phyloP scores from a whole-genome alignment of 352 stramenopile species.

The Phytophthora constricta region DNA sequence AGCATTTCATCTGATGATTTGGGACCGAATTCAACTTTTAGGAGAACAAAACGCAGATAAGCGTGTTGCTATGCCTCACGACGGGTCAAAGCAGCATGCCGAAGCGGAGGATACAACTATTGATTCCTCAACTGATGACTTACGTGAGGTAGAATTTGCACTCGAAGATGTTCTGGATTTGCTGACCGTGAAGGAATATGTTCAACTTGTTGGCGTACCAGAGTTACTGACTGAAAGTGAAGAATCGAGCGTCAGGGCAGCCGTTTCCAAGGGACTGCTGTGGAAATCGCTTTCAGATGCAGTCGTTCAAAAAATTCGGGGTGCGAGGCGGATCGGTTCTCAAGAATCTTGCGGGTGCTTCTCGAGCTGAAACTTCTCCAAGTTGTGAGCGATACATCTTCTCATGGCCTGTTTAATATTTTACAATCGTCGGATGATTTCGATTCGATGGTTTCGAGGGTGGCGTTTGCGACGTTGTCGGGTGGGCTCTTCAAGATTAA shows the following conservation, averaged over 20 bases:
- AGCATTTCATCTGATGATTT: constrained; percentile 71
- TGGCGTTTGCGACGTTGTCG: constrained; percentile 76
- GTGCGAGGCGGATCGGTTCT: constrained; percentile 77
- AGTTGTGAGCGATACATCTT: constrained; percentile 66
- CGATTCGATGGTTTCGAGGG: constrained; percentile 76
- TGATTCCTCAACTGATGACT: neutral
- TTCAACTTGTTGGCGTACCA: constrained; percentile 72
- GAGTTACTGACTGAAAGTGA: constrained; percentile 71
- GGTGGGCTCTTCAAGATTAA: constrained; percentile 72
- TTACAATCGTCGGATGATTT: constrained; percentile 72
- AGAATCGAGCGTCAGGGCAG: constrained; percentile 59
- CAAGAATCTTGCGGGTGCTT: constrained; percentile 69
- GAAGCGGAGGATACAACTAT: constrained; percentile 1
- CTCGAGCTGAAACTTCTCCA: constrained; percentile 73
- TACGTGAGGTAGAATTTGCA: constrained; percentile 51
- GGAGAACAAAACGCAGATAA: constrained; percentile 11
- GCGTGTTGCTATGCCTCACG: neutral
- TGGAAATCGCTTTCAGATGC: constrained; percentile 57
- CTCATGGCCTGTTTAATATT: constrained; percentile 55
- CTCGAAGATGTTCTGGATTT: constrained; percentile 77
- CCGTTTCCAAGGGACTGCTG: constrained; percentile 46
- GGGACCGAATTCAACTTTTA: constrained; percentile 50
- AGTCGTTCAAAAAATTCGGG: constrained; percentile 65
- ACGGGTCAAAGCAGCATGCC: neutral
- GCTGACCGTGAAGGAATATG: constrained; percentile 70